Conservation (phyloP, 805 yeast species). For the Lipomyces anomalus region DNA sequence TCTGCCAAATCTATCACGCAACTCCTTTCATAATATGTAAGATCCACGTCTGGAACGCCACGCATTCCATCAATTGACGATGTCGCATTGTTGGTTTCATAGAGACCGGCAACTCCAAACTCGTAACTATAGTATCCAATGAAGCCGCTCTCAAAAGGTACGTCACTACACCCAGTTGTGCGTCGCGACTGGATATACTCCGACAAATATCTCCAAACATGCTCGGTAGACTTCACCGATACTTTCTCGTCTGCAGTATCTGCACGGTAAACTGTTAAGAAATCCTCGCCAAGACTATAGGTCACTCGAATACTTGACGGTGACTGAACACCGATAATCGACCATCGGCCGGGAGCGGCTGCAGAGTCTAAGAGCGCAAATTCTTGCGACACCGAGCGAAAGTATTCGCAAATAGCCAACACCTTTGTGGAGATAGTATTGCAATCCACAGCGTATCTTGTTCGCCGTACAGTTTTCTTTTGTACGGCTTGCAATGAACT, state of each 20-base stretch:
- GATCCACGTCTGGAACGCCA: constrained; percentile 55
- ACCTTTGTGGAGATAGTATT: background rate
- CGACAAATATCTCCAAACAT: constrained; percentile 16
- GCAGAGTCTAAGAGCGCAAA: constrained; percentile 61
- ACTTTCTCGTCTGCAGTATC: background rate
- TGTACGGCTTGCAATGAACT: background rate
- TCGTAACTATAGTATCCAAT: constrained; percentile 85
- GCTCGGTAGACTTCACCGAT: constrained; percentile 1
- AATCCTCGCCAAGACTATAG: constrained; percentile 9
- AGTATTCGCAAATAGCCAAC: constrained; percentile 1
- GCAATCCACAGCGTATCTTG: background rate
- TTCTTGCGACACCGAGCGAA: background rate
- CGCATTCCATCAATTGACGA: background rate
- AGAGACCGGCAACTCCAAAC: constrained; percentile 50
- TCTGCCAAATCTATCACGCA: constrained; percentile 49
- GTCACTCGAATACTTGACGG: constrained; percentile 2
- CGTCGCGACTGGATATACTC: background rate
- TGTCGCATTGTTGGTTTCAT: constrained; percentile 4
- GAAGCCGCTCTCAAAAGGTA: constrained; percentile 86
- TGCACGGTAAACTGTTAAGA: background rate
- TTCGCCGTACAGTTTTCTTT: background rate
- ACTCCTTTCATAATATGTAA: constrained; percentile 63
- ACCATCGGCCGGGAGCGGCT: constrained; percentile 79
- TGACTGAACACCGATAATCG: constrained; percentile 60
- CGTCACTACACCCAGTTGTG: background rate